A percentile compares a stretch with the other conserved stretches of the same genome.
Evolutionary conservation across 2,329 filamentous ascomycete species (phyloP).

Genomic region (Aspergillus ustus): DNA sequence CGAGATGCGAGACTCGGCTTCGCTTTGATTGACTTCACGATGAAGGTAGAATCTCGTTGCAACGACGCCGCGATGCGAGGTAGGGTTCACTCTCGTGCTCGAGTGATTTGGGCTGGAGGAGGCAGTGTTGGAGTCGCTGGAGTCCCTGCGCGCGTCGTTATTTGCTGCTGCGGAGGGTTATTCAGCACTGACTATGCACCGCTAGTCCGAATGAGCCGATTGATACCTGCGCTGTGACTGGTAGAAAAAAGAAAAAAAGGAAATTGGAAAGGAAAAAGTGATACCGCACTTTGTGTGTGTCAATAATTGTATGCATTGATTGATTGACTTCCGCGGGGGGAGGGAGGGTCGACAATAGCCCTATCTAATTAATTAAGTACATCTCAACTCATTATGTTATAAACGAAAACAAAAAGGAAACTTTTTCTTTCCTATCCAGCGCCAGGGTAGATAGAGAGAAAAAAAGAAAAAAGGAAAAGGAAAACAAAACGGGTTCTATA

Average conservation of each 20-base stretch:
- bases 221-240: not conserved
- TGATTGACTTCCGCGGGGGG: not conserved
- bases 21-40: too few relatives aligned
- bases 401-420: not conserved
- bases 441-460: not conserved
- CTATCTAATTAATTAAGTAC: not conserved
- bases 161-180: not conserved
- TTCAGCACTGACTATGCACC: not conserved
- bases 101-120: not conserved
- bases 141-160: not conserved
- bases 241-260: too few relatives aligned
- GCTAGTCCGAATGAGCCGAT: not conserved
- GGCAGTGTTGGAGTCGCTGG: not conserved
- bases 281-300: not conserved
- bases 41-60: too few relatives aligned
- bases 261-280: not conserved
- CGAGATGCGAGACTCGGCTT: too few relatives aligned
- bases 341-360: not conserved
- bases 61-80: too few relatives aligned
- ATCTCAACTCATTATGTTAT: not conserved
- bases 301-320: not conserved
- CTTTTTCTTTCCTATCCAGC: not conserved
- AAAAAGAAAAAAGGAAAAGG: not conserved
- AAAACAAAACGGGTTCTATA: not conserved
- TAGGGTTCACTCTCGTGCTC: not conserved